Base-by-base conservation (phyloP, 2,329 filamentous ascomycete genomes). In the Mycosphaerella sp. region DNA sequence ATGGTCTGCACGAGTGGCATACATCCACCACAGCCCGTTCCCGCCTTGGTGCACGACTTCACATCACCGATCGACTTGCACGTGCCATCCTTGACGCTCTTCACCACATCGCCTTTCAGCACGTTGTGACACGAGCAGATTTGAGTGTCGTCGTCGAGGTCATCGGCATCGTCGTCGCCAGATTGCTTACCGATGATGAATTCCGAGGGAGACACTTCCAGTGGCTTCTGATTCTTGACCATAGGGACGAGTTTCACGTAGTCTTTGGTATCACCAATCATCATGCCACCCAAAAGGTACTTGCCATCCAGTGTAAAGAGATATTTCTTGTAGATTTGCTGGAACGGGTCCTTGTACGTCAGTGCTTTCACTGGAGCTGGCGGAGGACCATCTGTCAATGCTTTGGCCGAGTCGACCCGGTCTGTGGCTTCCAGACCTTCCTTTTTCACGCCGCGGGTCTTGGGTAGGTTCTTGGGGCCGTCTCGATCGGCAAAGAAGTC, bases 111-210 rank as follows among this genome's bases (percentile, higher is more conserved):
- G 12, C 86, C 87, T 69, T 95, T 95, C 23, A 83, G 85, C 41
- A 95, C 90, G 67, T 95, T 95, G 75, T 95, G 90, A 64, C 90
- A 95, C 1, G 89, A 93, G 71, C 90, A 95, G 57, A 95, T 86
- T 67, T 95, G 91, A 0, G 87, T 88, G 66, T 93, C 88, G 63
- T 93, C 88, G 48, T 85, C 80, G 60, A 95, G 78, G 64, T 95
- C 89, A 61, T 87, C 87, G 1, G 77, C 84, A 45, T 89, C 86
- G 47, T 90, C 87, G 9, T 88, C 89, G 2, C 84, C 86, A 0
- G 82, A 82, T 61, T 85, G 87, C 61, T 82, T 81, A 0, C 90
- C 90, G 2, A 95, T 75, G 59, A 95, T 95, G 53, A 95, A 83
- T 68, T 95, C 83, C 46, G 85, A 83, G 0, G 90, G 90, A 0